A percentile compares a stretch with the other conserved stretches of the same genome.
These are phyloP conservation scores for Botrytis galanthina DNA, from an alignment of 2,329 filamentous ascomycete species.

Conservation along the genomic window DNA sequence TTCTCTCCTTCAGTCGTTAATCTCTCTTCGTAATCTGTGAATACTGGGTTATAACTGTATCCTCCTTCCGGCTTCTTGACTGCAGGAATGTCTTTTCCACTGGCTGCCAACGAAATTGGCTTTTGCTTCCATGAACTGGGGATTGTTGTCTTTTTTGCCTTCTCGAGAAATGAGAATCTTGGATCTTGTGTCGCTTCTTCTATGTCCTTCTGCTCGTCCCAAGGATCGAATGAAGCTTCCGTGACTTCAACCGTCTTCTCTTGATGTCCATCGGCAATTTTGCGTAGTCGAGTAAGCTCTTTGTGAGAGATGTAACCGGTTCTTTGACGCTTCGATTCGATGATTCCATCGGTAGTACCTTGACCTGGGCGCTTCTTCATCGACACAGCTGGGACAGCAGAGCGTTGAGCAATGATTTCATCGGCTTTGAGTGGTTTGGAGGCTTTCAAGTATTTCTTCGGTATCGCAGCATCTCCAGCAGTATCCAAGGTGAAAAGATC, in stretches of 20 bases:
- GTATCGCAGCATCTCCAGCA: conserved; percentile 64
- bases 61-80: conserved; percentile 77
- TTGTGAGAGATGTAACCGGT: conserved; percentile 79
- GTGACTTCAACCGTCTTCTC: conserved; percentile 48
- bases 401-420: conserved; percentile 84
- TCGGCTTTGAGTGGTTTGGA: conserved; percentile 84
- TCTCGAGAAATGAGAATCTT: conserved; percentile 64
- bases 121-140: conserved; percentile 74
- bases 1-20: conserved; percentile 72
- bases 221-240: conserved; percentile 76
- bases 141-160: conserved; percentile 63
- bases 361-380: conserved; percentile 72
- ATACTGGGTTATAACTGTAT: conserved; percentile 89
- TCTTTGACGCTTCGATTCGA: conserved; percentile 71
- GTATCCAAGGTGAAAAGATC: conserved; percentile 85
- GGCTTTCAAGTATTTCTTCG: conserved; percentile 62
- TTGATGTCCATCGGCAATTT: conserved; percentile 69
- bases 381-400: conserved; percentile 74
- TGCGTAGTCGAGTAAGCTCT: conserved; percentile 74
- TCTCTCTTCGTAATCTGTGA: conserved; percentile 79
- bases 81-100: conserved; percentile 74
- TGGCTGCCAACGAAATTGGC: conserved; percentile 79
- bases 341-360: conserved; percentile 69
- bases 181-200: conserved; percentile 49
- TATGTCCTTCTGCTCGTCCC: conserved; percentile 56